These are phyloP conservation scores for Lunasporangiospora selenospora DNA, from an alignment of 192 early-diverging fungal genomes.

Conservation along the genomic window DNA sequence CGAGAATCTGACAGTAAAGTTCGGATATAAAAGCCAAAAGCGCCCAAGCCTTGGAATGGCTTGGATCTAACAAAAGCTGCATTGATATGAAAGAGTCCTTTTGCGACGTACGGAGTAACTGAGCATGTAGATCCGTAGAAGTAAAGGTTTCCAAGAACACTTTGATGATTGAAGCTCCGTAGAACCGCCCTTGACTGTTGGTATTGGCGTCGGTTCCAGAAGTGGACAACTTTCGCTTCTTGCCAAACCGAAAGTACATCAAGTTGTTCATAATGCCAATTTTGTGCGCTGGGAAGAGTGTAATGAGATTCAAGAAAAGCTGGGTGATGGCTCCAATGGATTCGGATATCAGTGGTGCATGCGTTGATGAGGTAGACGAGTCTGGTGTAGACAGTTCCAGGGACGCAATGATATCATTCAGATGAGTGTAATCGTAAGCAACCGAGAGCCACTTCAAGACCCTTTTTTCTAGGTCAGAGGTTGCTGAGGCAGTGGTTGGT, in stretches of 20 bases:
- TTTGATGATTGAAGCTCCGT: constrained; percentile 23
- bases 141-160: constrained; percentile 37
- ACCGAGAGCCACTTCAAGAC: constrained; percentile 50
- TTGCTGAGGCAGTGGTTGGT: not conserved
- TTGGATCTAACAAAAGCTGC: constrained; percentile 40
- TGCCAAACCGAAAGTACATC: constrained; percentile 46
- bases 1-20: constrained; percentile 70
- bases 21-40: constrained; percentile 76
- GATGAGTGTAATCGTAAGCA: constrained; percentile 45
- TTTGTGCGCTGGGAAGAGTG: constrained; percentile 63
- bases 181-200: constrained; percentile 28
- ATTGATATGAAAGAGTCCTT: constrained; percentile 15
- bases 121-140: constrained; percentile 8
- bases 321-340: constrained; percentile 45
- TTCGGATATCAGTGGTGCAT: not conserved
- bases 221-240: constrained; percentile 19
- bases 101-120: constrained; percentile 16
- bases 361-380: not conserved
- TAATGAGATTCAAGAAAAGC: constrained; percentile 62
- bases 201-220: constrained; percentile 28
- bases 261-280: constrained; percentile 57
- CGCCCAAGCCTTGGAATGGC: constrained; percentile 57
- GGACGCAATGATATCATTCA: constrained; percentile 46
- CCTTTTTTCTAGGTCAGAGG: constrained; percentile 25
- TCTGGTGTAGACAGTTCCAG: not conserved